Conservation (phyloP, 169 alveolate species). For the Perkinsus marinus region DNA sequence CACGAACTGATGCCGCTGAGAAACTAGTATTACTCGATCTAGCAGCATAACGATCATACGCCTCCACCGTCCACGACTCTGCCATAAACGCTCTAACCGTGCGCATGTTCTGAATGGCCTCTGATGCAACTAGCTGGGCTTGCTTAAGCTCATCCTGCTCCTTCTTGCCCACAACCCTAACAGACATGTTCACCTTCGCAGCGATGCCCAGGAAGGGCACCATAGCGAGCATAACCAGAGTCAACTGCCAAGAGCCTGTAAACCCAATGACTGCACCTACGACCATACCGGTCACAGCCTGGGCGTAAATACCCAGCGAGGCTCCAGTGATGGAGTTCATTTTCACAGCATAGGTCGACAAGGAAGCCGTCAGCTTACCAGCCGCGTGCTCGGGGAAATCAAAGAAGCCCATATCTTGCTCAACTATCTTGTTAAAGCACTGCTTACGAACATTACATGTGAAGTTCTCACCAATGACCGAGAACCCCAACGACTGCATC, state of each 20-base stretch:
- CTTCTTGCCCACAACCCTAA: not conserved
- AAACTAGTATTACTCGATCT: not conserved
- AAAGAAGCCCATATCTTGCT: slow-evolving; percentile 32
- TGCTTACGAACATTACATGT: not conserved
- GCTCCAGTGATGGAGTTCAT: slow-evolving; percentile 4
- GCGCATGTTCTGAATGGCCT: not conserved
- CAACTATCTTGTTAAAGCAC: not conserved
- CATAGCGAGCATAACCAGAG: slow-evolving; percentile 21
- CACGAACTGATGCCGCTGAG: not conserved
- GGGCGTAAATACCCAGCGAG: not conserved
- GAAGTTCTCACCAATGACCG: not conserved
- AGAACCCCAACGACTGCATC: not conserved
- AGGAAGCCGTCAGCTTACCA: slow-evolving; percentile 32
- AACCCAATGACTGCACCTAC: slow-evolving; percentile 29
- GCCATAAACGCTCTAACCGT: slow-evolving; percentile 1
- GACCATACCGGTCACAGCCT: slow-evolving; percentile 15
- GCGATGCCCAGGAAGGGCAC: slow-evolving; percentile 15
- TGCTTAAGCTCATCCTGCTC: not conserved
- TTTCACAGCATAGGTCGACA: slow-evolving; percentile 11
- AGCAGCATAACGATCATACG: not conserved
- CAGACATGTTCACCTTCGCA: not conserved
- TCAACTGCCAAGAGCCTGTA: slow-evolving; percentile 23
- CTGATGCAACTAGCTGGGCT: not conserved
- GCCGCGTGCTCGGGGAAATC: slow-evolving; percentile 36
- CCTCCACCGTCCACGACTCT: not conserved